Conservation (phyloP, 2,329 filamentous ascomycete species). For the Monilinia fructigena region DNA sequence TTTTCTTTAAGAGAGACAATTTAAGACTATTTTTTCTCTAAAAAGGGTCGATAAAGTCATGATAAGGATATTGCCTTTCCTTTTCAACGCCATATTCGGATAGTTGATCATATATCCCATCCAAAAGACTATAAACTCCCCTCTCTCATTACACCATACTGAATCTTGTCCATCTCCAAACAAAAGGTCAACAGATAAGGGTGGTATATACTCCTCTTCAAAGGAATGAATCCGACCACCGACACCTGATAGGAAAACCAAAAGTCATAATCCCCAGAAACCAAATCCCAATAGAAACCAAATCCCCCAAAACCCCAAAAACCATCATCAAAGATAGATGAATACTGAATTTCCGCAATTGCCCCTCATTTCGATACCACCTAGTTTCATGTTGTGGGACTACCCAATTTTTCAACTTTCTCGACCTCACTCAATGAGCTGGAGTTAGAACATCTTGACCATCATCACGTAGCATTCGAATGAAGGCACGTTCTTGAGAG, state of each 20-base stretch:
- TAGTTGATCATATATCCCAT: conserved; percentile 1
- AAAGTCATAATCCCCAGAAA: not conserved
- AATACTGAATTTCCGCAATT: not conserved
- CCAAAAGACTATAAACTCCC: not conserved
- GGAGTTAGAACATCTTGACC: conserved; percentile 31
- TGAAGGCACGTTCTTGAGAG: conserved; percentile 34
- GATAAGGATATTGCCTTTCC: not conserved
- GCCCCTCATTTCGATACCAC: conserved; percentile 16
- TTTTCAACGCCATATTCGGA: conserved; percentile 7
- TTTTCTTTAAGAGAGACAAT: not conserved
- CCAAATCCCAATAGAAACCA: no score
- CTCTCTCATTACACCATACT: not conserved
- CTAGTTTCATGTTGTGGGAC: conserved; percentile 20
- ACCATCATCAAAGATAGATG: not conserved
- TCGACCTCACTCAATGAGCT: conserved; percentile 17
- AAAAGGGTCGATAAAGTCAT: not conserved
- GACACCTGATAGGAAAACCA: not conserved
- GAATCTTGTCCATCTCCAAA: not conserved
- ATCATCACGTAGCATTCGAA: conserved; percentile 35
- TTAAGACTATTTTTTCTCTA: not conserved
- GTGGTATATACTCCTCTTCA: conserved; percentile 5
- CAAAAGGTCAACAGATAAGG: conserved; percentile 9
- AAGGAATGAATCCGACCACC: conserved; percentile 4
- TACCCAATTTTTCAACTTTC: conserved; percentile 4
- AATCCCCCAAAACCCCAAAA: not conserved